Evolutionary conservation across 163 green algal genomes (phyloP).

Genomic region (Scenedesmus sp.): DNA sequence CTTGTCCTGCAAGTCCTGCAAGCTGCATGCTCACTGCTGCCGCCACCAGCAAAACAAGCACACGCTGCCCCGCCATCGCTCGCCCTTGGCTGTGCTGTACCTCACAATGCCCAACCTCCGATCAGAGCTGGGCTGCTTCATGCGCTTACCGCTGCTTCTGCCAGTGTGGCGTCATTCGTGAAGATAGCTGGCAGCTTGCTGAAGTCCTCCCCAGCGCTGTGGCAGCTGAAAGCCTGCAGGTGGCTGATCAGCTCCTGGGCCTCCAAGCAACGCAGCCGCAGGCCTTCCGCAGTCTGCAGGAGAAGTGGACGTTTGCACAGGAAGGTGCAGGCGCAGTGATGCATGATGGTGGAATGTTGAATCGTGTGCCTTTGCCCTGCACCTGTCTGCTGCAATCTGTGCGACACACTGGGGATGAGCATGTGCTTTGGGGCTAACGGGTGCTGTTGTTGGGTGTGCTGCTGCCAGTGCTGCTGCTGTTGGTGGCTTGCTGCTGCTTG

Average conservation of each 20-base stretch:
- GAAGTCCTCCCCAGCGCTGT: slow-evolving; percentile 26
- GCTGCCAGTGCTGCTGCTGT: background rate
- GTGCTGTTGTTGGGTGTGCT: background rate
- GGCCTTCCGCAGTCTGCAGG: slow-evolving; percentile 41
- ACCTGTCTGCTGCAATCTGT: background rate
- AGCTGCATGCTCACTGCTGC: no score
- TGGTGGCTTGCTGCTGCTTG: background rate
- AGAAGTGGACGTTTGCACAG: background rate
- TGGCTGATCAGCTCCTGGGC: slow-evolving; percentile 53
- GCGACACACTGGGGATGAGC: no score
- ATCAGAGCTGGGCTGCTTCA: no score
- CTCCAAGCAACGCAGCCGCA: slow-evolving; percentile 47
- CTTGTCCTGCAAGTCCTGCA: no score
- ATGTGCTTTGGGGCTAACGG: background rate
- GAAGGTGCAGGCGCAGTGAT: background rate
- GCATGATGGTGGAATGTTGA: background rate
- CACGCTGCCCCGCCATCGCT: no score
- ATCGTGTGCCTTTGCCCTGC: background rate
- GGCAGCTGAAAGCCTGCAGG: slow-evolving; percentile 56
- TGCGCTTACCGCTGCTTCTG: slow-evolving; percentile 48
- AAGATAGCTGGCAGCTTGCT: slow-evolving; percentile 48
- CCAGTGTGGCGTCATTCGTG: slow-evolving; percentile 48
- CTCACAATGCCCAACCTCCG: no score
- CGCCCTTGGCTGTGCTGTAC: no score
- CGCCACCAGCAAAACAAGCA: no score